A percentile compares a stretch with the other conserved stretches of the same genome.
Conservation (phyloP, 306 rosid genomes). For the Glycine tomentella region DNA sequence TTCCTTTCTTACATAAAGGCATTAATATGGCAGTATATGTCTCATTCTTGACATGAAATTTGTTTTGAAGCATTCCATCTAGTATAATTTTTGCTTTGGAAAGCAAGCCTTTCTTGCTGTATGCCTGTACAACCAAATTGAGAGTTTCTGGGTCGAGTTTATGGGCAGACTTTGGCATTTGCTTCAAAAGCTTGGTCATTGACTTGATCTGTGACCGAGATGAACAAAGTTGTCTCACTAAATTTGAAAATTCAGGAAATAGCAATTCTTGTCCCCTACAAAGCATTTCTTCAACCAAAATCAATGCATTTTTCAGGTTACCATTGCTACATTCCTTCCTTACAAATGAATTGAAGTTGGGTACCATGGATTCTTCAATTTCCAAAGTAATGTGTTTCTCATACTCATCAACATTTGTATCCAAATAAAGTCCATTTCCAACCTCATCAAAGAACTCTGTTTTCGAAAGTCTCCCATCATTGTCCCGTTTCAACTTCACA, state of each 20-base stretch:
- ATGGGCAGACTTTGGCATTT: constrained; percentile 55
- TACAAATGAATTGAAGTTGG: constrained; percentile 60
- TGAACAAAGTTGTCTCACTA: constrained; percentile 64
- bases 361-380: constrained; percentile 70
- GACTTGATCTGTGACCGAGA: constrained; percentile 58
- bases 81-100: constrained; percentile 58
- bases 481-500: constrained; percentile 85
- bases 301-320: constrained; percentile 59
- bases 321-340: constrained; percentile 56
- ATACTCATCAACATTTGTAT: constrained; percentile 74
- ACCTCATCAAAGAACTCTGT: constrained; percentile 80
- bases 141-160: constrained; percentile 67
- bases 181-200: constrained; percentile 56
- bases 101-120: constrained; percentile 66
- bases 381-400: constrained; percentile 62
- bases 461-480: constrained; percentile 58
- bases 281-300: constrained; percentile 67
- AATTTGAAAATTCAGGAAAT: constrained; percentile 53
- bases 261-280: constrained; percentile 85
- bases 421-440: constrained; percentile 96
- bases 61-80: constrained; percentile 64
- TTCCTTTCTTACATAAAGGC: constrained; percentile 72
- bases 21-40: constrained; percentile 64
- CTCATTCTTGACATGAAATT: constrained; percentile 57
- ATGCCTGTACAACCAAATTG: constrained; percentile 71